phyloP scores from a whole-genome alignment of 2,329 filamentous ascomycete genomes.

The Colletotrichum melonis region DNA sequence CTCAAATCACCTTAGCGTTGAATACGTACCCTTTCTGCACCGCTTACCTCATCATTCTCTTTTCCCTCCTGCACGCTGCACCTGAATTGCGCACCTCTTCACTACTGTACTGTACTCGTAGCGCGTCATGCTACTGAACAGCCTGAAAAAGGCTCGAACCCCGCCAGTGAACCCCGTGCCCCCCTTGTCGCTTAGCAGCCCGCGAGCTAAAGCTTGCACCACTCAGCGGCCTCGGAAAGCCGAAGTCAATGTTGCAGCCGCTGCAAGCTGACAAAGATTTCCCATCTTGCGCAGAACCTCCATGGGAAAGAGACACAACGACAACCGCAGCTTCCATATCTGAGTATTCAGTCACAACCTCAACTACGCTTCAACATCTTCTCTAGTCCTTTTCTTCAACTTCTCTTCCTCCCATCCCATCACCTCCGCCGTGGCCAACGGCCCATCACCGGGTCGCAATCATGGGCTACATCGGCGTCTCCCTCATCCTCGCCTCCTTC shows the following conservation, averaged over 20 bases:
- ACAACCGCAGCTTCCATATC: neutral
- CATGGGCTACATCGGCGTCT: slow-evolving; percentile 70
- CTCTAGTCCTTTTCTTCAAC: neutral
- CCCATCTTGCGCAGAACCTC: neutral
- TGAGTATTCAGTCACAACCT: neutral
- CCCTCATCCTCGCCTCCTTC: slow-evolving; percentile 71
- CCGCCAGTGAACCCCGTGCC: slow-evolving; percentile 23
- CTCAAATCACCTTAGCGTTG: slow-evolving; percentile 1
- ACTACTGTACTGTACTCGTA: neutral
- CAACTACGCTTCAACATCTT: neutral
- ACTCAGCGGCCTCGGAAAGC: neutral
- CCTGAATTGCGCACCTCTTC: too few relatives aligned
- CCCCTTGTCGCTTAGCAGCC: slow-evolving; percentile 20
- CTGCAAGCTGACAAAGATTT: slow-evolving; percentile 10
- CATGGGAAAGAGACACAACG: neutral
- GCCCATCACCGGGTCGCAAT: slow-evolving; percentile 13
- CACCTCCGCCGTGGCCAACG: neutral
- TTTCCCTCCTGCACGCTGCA: neutral
- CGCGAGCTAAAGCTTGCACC: neutral
- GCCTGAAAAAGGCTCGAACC: neutral
- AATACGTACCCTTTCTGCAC: slow-evolving; percentile 19
- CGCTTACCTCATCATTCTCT: neutral
- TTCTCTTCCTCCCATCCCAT: neutral
- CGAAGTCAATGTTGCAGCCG: neutral
- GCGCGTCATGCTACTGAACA: slow-evolving; percentile 24